Evolutionary conservation across 345 rosid species (phyloP).

Genomic region (Eucalyptus guilfoylei): DNA sequence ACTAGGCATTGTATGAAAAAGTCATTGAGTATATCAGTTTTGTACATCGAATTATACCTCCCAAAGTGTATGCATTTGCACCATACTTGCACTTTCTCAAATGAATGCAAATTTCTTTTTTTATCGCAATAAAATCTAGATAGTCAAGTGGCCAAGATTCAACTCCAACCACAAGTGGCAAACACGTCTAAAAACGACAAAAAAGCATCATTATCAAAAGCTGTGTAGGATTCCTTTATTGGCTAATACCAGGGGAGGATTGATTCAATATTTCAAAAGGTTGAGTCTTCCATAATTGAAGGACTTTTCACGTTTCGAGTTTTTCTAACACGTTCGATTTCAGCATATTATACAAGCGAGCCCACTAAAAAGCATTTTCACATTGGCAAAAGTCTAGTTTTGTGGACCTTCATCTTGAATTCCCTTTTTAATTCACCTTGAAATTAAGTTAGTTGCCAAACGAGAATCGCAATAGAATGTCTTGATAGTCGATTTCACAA

Average conservation of each 20-base stretch:
- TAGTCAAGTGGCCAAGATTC: neutral
- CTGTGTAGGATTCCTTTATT: neutral
- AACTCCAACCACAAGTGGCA: neutral
- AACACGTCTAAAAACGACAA: neutral
- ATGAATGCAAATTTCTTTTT: neutral
- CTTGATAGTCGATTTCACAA: neutral
- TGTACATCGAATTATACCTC: neutral
- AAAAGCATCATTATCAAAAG: neutral
- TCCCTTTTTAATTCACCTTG: neutral
- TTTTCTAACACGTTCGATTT: neutral
- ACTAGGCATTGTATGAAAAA: neutral
- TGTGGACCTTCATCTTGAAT: neutral
- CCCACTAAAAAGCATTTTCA: neutral
- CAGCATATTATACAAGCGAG: neutral
- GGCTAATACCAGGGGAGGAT: neutral
- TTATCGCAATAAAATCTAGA: neutral
- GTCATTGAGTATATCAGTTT: neutral
- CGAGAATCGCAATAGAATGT: neutral
- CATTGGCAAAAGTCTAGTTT: neutral
- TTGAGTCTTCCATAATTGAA: neutral
- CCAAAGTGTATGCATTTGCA: neutral
- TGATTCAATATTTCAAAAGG: neutral
- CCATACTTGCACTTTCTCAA: neutral
- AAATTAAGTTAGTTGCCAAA: neutral
- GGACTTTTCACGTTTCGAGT: neutral